Evolutionary conservation across 345 rosid species (phyloP).

Genomic region (Theobroma cacao): DNA sequence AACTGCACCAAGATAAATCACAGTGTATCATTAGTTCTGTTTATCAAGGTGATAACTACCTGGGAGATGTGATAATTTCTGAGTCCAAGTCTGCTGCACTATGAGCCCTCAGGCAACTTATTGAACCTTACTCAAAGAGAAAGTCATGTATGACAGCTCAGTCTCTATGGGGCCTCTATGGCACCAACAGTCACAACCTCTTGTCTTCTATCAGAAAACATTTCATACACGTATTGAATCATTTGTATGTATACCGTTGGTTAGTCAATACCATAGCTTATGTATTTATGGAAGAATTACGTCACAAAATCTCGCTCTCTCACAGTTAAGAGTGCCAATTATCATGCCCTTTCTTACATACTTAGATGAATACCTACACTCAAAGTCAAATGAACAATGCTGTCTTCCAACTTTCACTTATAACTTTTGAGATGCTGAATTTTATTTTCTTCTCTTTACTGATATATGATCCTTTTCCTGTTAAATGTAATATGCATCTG

Average conservation of each 20-base stretch:
- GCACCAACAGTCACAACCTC: no score
- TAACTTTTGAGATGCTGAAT: not conserved
- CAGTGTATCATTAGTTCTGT: not conserved
- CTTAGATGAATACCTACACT: not conserved
- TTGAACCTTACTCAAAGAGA: not conserved
- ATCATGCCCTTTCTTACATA: not conserved
- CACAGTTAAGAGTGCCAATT: not conserved
- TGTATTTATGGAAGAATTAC: not conserved
- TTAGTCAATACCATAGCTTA: not conserved
- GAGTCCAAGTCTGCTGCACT: not conserved
- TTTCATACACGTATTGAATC: not conserved
- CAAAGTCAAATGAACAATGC: not conserved
- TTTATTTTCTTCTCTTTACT: not conserved
- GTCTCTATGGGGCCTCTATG: not conserved
- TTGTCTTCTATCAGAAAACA: not conserved
- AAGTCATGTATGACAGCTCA: not conserved
- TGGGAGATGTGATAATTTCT: not conserved
- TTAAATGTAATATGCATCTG: conserved; percentile 18
- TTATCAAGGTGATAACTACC: not conserved
- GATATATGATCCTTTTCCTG: conserved; percentile 4
- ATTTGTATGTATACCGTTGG: not conserved
- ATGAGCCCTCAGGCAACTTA: not conserved
- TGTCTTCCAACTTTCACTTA: not conserved
- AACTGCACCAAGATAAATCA: not conserved
- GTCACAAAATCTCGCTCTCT: not conserved